Evolutionary conservation across 2,329 filamentous ascomycete genomes (phyloP).

Genomic region (Diaporthe velutina): DNA sequence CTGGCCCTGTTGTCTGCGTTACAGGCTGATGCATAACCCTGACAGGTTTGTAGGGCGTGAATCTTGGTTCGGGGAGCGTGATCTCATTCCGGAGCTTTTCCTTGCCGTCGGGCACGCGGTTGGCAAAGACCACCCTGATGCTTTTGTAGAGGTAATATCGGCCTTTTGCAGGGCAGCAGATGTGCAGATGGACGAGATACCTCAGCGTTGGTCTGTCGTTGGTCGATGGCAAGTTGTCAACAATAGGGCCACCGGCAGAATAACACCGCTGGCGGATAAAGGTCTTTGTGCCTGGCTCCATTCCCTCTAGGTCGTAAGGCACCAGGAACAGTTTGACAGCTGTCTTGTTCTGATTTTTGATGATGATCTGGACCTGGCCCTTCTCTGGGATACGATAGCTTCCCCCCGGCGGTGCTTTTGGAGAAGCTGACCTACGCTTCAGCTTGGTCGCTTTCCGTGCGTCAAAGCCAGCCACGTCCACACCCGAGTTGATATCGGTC

Average conservation of each 20-base stretch:
- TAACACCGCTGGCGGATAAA: slow-evolving; percentile 96
- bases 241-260: slow-evolving; percentile 81
- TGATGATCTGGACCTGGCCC: slow-evolving; percentile 94
- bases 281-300: slow-evolving; percentile 95
- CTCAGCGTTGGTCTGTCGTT: slow-evolving; percentile 79
- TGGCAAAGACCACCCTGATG: slow-evolving; percentile 95
- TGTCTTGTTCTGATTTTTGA: slow-evolving; percentile 98
- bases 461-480: background rate
- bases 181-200: slow-evolving; percentile 93
- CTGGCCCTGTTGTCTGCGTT: slow-evolving; percentile 45
- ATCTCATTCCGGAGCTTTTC: slow-evolving; percentile 93
- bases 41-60: slow-evolving; percentile 83
- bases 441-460: slow-evolving; percentile 47
- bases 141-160: slow-evolving; percentile 92
- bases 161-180: slow-evolving; percentile 87
- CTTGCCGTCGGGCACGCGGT: slow-evolving; percentile 94
- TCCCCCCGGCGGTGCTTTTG: slow-evolving; percentile 80
- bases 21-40: slow-evolving; percentile 61
- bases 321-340: slow-evolving; percentile 96
- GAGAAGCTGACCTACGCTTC: slow-evolving; percentile 67
- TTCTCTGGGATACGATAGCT: slow-evolving; percentile 94
- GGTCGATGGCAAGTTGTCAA: slow-evolving; percentile 70
- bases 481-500: slow-evolving; percentile 38
- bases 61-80: slow-evolving; percentile 88
- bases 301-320: slow-evolving; percentile 91